These are phyloP conservation scores for Fallopia convolvulus DNA, from an alignment of 148 eudicot genomes.

Conservation along the genomic window DNA sequence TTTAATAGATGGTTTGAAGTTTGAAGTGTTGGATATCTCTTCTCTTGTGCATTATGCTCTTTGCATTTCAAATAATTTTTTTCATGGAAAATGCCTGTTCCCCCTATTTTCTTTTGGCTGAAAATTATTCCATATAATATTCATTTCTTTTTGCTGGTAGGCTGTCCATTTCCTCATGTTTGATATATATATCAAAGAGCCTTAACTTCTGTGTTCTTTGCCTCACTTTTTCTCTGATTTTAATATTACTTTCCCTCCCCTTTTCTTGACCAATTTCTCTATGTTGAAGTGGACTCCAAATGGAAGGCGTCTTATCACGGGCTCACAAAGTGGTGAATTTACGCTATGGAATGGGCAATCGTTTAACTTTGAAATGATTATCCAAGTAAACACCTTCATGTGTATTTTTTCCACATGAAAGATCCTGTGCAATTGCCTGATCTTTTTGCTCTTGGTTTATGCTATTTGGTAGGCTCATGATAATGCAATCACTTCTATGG, in stretches of 20 bases:
- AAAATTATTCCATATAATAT: background rate
- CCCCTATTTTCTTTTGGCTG: background rate
- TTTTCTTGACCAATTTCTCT: constrained; percentile 21
- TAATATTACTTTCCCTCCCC: background rate
- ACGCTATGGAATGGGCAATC: constrained; percentile 98
- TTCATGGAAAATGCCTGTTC: background rate
- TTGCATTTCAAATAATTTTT: background rate
- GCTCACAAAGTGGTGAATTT: constrained; percentile 97
- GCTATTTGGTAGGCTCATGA: constrained; percentile 76
- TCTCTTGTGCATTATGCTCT: background rate
- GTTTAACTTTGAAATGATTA: constrained; percentile 97
- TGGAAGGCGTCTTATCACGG: constrained; percentile 97
- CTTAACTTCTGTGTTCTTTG: background rate
- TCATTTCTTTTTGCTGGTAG: background rate
- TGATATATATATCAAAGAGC: background rate
- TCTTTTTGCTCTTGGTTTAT: background rate
- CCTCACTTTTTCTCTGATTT: background rate
- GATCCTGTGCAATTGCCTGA: background rate
- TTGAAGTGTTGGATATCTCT: background rate
- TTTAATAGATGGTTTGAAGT: background rate
- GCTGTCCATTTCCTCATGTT: background rate
- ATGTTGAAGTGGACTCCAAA: constrained; percentile 86
- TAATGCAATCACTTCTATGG: constrained; percentile 95
- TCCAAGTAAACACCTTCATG: constrained; percentile 49
- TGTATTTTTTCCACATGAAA: background rate